A percentile compares a stretch with the other conserved stretches of the same genome.
Evolutionary conservation across 805 yeast species (phyloP).

Genomic region (Barnettozyma californica): DNA sequence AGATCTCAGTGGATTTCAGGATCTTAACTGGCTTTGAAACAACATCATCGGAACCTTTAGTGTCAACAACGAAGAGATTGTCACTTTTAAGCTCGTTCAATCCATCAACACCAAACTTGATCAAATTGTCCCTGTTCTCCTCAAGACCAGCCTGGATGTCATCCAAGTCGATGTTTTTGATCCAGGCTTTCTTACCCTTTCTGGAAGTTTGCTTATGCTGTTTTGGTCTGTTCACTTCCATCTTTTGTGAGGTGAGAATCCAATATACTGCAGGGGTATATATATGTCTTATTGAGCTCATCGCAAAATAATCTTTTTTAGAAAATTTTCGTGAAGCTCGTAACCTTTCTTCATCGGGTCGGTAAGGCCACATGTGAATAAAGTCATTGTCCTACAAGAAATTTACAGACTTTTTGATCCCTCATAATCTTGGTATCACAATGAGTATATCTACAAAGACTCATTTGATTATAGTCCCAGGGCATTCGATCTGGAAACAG

Average conservation of each 20-base stretch:
- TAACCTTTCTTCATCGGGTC: neutral
- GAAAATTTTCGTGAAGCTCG: conserved; percentile 1
- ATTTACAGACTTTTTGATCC: neutral
- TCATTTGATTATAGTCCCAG: conserved; percentile 45
- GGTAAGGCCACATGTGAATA: neutral
- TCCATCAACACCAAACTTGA: conserved; percentile 45
- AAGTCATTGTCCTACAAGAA: no score
- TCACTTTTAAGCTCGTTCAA: conserved; percentile 34
- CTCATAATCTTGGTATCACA: neutral
- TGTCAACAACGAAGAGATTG: conserved; percentile 62
- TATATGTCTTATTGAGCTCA: conserved; percentile 3
- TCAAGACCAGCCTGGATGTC: conserved; percentile 73
- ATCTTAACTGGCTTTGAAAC: conserved; percentile 31
- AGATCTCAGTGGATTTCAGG: conserved; percentile 39
- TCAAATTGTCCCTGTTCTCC: conserved; percentile 56
- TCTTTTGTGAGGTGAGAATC: neutral
- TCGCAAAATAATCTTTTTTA: conserved; percentile 2
- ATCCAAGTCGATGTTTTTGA: conserved; percentile 82
- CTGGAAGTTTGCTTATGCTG: conserved; percentile 71
- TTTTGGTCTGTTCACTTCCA: conserved; percentile 47
- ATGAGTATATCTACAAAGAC: neutral
- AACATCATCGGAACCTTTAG: conserved; percentile 47
- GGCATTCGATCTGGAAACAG: conserved; percentile 58
- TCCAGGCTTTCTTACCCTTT: conserved; percentile 90
- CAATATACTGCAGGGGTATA: neutral